Base-by-base conservation (phyloP, 306 rosid genomes). In the Acacia confusa region DNA sequence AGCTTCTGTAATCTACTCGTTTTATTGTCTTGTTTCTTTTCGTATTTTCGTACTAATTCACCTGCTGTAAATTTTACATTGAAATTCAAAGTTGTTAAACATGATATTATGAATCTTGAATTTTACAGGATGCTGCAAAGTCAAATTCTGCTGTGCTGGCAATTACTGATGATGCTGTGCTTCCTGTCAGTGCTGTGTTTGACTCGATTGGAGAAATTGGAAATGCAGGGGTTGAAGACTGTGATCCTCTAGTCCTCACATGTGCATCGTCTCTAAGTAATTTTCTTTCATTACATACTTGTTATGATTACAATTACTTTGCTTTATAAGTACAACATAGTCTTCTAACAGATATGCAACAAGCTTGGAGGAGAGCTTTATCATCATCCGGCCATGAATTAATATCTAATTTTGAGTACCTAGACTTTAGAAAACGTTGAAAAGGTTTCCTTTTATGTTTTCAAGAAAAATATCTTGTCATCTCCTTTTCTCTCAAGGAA, bases 121-220 rank as follows among this genome's bases (percentile, higher is more conserved):
- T 65, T n/a, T 60, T 81, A 60, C 60, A 92, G 94, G 93, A 78
- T 69, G 69, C 85, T 69, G 32, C 86, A n/a, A 86, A 74, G 78
- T 81, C 50, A 24, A 9, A 38, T 48, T 81, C 83, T 71, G 71
- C 82, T 24, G 89, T 88, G 75, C 73, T 93, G 88, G 96, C 92
- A 34, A 81, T 88, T 70, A 88, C 97, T 16, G 96, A 93, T 80
- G 92, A 85, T 58, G 87, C 81, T 6, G 87, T 85, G 85, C 88
- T 93, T 48, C 74, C 94, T 24, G 53, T 84, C 9, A 79, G 85
- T 82, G 83, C 78, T 32, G 87, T 93, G 58, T 74, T 79, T 52
- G 88, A 79, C 78, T 87, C 86, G 10, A 71, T 87, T 7, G 82
- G 34, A 74, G 88, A 86, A 75, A 86, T 91, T 30, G 88, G 81